phyloP scores from a whole-genome alignment of 202 grass and related monocot genomes.

The Elaeis oleifera region DNA sequence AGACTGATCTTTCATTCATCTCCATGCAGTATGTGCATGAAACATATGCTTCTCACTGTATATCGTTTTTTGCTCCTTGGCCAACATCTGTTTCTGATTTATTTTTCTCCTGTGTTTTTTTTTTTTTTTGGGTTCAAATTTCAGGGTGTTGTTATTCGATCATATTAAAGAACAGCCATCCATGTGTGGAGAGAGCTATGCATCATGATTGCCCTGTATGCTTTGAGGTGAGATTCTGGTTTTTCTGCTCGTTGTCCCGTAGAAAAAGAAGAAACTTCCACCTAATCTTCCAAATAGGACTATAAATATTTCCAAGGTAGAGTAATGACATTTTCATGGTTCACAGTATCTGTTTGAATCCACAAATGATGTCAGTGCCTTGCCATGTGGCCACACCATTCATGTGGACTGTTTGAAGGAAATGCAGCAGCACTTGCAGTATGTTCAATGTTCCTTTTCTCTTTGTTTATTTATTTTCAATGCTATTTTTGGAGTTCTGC shows the following conservation, averaged over 20 bases:
- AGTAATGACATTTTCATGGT: background rate
- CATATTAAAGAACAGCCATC: conserved; percentile 64
- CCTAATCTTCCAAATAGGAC: background rate
- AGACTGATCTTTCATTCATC: no score
- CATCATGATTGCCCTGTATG: conserved; percentile 99
- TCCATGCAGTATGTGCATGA: no score
- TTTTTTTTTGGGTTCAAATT: background rate
- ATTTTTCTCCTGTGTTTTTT: background rate
- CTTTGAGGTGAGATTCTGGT: conserved; percentile 57
- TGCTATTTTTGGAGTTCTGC: background rate
- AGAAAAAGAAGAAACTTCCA: no score
- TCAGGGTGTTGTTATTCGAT: conserved; percentile 86
- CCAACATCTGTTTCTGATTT: no score
- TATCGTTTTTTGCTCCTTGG: no score
- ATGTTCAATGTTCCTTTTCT: conserved; percentile 27
- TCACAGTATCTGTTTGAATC: conserved; percentile 87
- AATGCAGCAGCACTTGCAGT: conserved; percentile 87
- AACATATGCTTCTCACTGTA: no score
- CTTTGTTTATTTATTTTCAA: background rate
- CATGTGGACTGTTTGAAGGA: conserved; percentile 83
- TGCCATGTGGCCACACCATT: conserved; percentile 86
- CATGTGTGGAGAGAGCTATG: conserved; percentile 94
- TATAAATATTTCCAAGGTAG: background rate
- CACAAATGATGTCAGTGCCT: conserved; percentile 53
- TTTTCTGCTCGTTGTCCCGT: background rate